phyloP scores from a whole-genome alignment of 2,329 filamentous ascomycete species.

The Pestalotiopsis sp. region DNA sequence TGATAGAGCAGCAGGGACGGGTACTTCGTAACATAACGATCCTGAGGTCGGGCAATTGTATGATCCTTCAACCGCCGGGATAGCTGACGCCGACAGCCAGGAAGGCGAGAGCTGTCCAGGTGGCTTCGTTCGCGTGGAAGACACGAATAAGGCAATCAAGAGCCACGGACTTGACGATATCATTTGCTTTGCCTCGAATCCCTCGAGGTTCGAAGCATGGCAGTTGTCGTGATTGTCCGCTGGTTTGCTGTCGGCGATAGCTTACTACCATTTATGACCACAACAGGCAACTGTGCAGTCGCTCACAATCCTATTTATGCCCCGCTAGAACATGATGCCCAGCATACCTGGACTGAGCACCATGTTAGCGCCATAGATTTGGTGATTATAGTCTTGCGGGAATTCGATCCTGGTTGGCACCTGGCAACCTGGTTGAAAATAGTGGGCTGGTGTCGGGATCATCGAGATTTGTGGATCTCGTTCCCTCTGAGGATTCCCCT shows the following conservation, averaged over 20 bases:
- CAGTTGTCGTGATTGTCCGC: not conserved
- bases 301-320: constrained; percentile 5
- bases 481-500: not conserved
- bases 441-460: not conserved
- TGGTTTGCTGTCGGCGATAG: not conserved
- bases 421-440: not conserved
- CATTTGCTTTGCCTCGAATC: not conserved
- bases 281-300: constrained; percentile 4
- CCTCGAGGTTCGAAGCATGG: not conserved
- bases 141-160: not conserved
- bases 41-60: not conserved
- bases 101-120: not conserved
- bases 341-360: not conserved
- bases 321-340: not conserved
- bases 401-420: not conserved
- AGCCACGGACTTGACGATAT: not conserved
- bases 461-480: not conserved
- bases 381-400: not conserved
- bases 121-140: not conserved
- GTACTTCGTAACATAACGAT: not conserved
- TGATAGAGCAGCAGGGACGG: not conserved
- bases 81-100: not conserved
- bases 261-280: not conserved
- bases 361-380: not conserved
- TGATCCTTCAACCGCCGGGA: not conserved